phyloP scores from a whole-genome alignment of 2,329 filamentous ascomycete species.

The Triangularia verruculosa region DNA sequence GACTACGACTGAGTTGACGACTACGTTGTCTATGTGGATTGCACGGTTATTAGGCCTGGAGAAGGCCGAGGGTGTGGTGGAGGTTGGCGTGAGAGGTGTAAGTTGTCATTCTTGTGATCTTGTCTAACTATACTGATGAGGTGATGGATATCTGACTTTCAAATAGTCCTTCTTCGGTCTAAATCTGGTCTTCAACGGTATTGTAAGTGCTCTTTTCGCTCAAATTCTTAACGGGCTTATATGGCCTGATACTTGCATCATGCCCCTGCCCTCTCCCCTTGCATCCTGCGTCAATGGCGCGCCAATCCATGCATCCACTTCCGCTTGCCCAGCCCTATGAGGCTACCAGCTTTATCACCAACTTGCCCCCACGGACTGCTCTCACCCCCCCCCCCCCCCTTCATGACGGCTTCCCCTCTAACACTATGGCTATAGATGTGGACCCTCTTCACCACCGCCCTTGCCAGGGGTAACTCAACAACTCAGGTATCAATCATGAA shows the following conservation, averaged over 20 bases:
- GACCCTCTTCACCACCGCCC: slow-evolving; percentile 75
- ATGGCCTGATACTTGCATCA: neutral
- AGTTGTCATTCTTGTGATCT: slow-evolving; percentile 33
- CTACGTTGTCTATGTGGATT: slow-evolving; percentile 44
- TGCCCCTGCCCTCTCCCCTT: neutral
- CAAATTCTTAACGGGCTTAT: neutral
- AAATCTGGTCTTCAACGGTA: slow-evolving; percentile 71
- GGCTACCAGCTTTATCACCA: neutral
- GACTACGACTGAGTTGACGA: slow-evolving; percentile 56
- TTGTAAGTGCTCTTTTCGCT: slow-evolving; percentile 44
- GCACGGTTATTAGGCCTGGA: slow-evolving; percentile 45
- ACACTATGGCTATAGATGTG: slow-evolving; percentile 58
- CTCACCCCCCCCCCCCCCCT: neutral
- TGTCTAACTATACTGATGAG: too few relatives aligned
- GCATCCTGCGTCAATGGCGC: neutral
- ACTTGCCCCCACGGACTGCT: too few relatives aligned
- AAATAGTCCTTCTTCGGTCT: slow-evolving; percentile 68
- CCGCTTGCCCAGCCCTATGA: neutral
- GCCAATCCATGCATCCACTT: neutral
- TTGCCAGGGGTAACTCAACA: slow-evolving; percentile 70
- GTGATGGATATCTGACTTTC: neutral
- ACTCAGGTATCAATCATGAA: slow-evolving; percentile 81
- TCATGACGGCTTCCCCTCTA: too few relatives aligned
- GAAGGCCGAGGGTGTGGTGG: slow-evolving; percentile 41
- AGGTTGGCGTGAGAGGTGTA: slow-evolving; percentile 49